A percentile compares a stretch with the other conserved stretches of the same genome.
Evolutionary conservation across 257 asterid genomes (phyloP).

Genomic region (Solanum piurae): DNA sequence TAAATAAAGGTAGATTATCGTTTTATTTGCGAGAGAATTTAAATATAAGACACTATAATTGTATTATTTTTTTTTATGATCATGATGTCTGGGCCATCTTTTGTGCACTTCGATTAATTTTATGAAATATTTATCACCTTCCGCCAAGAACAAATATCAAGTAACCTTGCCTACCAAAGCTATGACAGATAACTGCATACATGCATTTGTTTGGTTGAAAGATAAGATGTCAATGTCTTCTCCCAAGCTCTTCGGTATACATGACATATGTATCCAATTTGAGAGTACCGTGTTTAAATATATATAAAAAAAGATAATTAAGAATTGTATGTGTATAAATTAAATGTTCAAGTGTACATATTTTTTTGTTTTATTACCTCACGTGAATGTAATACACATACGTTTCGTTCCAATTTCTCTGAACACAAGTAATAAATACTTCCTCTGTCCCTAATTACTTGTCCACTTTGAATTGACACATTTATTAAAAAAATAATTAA

Average conservation of each 20-base stretch:
- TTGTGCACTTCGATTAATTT: not conserved
- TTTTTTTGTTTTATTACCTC: not conserved
- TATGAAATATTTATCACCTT: not conserved
- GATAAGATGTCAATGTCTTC: not conserved
- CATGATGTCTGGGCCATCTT: rapidly evolving
- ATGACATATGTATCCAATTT: not conserved
- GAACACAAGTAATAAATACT: not conserved
- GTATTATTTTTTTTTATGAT: too few species aligned
- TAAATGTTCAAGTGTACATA: not conserved
- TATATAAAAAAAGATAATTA: not conserved
- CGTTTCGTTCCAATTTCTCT: not conserved
- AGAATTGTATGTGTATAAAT: not conserved
- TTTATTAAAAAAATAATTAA: too few species aligned
- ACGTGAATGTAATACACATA: not conserved
- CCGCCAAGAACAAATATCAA: rapidly evolving
- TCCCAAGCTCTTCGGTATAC: not conserved
- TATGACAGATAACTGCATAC: not conserved
- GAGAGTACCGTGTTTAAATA: not conserved
- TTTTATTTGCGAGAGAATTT: not conserved
- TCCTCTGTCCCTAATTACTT: too few species aligned
- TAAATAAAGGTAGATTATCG: not conserved
- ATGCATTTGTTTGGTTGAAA: not conserved
- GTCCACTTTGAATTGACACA: too few species aligned
- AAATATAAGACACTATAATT: not conserved
- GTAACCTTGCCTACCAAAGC: rapidly evolving